Evolutionary conservation across 2,329 filamentous ascomycete genomes (phyloP).

Genomic region (Pseudopyrenochaeta lycopersici): DNA sequence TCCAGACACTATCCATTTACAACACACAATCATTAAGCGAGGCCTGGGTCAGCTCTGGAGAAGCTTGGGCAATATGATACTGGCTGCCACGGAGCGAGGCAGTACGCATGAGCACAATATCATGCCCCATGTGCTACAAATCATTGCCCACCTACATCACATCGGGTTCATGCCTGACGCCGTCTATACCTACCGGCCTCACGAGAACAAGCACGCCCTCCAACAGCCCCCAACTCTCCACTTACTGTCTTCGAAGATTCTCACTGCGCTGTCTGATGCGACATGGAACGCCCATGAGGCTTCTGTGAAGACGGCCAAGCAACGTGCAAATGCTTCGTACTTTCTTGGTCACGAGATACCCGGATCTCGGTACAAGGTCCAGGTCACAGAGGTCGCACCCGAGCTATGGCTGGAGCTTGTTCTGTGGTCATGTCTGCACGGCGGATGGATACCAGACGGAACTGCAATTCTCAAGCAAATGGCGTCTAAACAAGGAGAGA

Average conservation of each 20-base stretch:
- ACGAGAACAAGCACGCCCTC: conserved; percentile 46
- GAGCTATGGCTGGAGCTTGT: conserved; percentile 63
- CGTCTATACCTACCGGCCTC: conserved; percentile 53
- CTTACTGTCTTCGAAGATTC: conserved; percentile 57
- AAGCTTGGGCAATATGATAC: conserved; percentile 56
- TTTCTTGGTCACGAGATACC: conserved; percentile 56
- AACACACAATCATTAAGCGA: conserved; percentile 37
- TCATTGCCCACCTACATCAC: conserved; percentile 60
- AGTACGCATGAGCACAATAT: conserved; percentile 33
- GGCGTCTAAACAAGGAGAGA: conserved; percentile 25
- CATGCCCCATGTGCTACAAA: conserved; percentile 56
- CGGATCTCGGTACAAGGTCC: conserved; percentile 52
- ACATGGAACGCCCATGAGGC: conserved; percentile 59
- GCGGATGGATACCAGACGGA: conserved; percentile 57
- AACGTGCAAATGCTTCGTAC: conserved; percentile 48
- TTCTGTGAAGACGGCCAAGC: conserved; percentile 35
- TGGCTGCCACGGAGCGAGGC: conserved; percentile 42
- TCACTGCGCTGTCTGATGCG: conserved; percentile 60
- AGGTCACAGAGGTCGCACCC: conserved; percentile 51
- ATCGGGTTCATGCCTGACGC: conserved; percentile 56
- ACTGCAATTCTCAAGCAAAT: conserved; percentile 49
- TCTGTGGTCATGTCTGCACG: conserved; percentile 60
- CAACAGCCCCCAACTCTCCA: conserved; percentile 59
- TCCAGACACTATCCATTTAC: conserved; percentile 34
- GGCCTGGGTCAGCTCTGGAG: conserved; percentile 58